Percentiles rank a stretch among this genome's conserved stretches.
phyloP scores from a whole-genome alignment of 768 basidiomycete genomes.

The Termitomyces sp. region DNA sequence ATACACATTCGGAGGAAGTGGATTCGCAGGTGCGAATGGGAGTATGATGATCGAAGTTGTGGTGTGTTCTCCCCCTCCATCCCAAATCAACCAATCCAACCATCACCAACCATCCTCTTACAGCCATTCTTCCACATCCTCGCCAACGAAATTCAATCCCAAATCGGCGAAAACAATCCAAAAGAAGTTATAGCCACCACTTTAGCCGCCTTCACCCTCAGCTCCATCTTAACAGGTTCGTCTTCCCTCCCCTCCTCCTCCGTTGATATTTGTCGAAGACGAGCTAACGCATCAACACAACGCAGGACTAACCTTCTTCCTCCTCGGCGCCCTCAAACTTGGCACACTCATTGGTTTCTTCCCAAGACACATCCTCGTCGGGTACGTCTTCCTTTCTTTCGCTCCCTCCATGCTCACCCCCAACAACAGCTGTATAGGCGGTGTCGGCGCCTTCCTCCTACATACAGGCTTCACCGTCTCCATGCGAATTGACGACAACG shows the following conservation, averaged over 20 bases:
- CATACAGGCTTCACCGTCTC: slow-evolving; percentile 87
- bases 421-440: slow-evolving; percentile 79
- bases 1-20: slow-evolving; percentile 83
- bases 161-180: slow-evolving; percentile 69
- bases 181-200: slow-evolving; percentile 87
- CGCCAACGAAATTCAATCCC: slow-evolving; percentile 66
- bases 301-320: slow-evolving; percentile 74
- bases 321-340: slow-evolving; percentile 80
- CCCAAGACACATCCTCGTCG: slow-evolving; percentile 95
- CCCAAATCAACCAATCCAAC: background rate
- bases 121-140: slow-evolving; percentile 96
- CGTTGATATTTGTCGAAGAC: too few species aligned
- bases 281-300: too few species aligned
- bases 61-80: slow-evolving; percentile 40
- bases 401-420: background rate
- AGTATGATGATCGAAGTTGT: slow-evolving; percentile 99
- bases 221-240: slow-evolving; percentile 82
- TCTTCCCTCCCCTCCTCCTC: slow-evolving; percentile 3
- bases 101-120: too few species aligned
- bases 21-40: slow-evolving; percentile 86
- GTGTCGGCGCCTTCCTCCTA: slow-evolving; percentile 92
- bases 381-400: slow-evolving; percentile 33
- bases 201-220: slow-evolving; percentile 82
- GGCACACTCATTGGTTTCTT: slow-evolving; percentile 93
- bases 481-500: slow-evolving; percentile 76